Evolutionary conservation across 768 basidiomycete species (phyloP).

Genomic region (Calocybe cyanea): DNA sequence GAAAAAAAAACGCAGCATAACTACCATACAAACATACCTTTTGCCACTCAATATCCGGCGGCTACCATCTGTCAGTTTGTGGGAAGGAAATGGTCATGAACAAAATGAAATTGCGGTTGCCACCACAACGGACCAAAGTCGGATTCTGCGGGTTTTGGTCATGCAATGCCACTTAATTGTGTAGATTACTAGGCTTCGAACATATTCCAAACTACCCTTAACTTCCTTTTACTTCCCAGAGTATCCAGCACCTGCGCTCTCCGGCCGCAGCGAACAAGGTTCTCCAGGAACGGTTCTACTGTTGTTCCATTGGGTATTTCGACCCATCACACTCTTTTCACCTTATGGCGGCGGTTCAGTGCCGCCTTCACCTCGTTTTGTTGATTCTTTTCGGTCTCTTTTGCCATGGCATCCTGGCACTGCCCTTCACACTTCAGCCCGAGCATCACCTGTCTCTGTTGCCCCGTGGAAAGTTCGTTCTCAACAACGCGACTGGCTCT

Average conservation of each 20-base stretch:
- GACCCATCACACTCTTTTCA: constrained; percentile 15
- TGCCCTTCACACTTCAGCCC: constrained; percentile 1
- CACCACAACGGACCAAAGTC: no score
- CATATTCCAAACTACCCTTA: no score
- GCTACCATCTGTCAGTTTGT: no score
- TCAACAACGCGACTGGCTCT: constrained; percentile 35
- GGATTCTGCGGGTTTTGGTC: no score
- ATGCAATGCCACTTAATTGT: no score
- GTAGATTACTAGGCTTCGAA: no score
- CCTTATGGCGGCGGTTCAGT: constrained; percentile 11
- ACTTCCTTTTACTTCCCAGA: no score
- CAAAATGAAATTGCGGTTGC: no score
- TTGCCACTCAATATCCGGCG: no score
- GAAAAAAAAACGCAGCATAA: no score
- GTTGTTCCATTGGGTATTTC: neutral
- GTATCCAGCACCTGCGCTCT: neutral
- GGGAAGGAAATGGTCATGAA: no score
- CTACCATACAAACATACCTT: no score
- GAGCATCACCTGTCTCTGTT: constrained; percentile 6
- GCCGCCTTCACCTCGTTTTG: constrained; percentile 10
- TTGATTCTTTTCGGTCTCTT: constrained; percentile 10
- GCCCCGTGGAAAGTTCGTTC: constrained; percentile 11
- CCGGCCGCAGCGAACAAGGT: neutral
- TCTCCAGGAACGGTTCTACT: neutral
- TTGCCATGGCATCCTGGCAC: constrained; percentile 2